These are phyloP conservation scores for Urtica urens DNA, from an alignment of 306 rosid genomes.

Conservation along the genomic window DNA sequence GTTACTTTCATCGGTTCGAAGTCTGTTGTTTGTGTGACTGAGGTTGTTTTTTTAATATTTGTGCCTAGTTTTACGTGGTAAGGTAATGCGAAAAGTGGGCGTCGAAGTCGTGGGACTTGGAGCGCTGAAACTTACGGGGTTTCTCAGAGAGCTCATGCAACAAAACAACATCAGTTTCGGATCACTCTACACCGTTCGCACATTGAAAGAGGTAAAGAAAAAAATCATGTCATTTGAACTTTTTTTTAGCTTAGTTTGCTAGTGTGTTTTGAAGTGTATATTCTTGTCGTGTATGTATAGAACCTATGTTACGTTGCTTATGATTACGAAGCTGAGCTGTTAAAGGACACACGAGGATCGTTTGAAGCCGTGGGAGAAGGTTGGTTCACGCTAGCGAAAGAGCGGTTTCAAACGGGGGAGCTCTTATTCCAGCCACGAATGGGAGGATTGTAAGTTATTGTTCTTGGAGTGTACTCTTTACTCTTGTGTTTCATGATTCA, in stretches of 20 bases:
- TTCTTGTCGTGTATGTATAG: slow-evolving; percentile 28
- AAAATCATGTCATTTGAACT: too few relatives aligned
- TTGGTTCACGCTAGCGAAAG: slow-evolving; percentile 66
- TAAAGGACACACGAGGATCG: slow-evolving; percentile 55
- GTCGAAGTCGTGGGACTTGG: slow-evolving; percentile 85
- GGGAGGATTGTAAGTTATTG: slow-evolving; percentile 64
- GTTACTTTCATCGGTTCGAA: not conserved
- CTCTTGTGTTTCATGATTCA: not conserved
- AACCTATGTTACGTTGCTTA: slow-evolving; percentile 73
- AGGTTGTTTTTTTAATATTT: slow-evolving; percentile 2
- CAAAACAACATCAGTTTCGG: slow-evolving; percentile 51
- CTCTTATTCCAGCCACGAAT: slow-evolving; percentile 71
- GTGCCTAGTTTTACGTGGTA: slow-evolving; percentile 62
- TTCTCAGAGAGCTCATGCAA: slow-evolving; percentile 77
- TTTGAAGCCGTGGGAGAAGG: slow-evolving; percentile 58
- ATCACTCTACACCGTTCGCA: slow-evolving; percentile 65
- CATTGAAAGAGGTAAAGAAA: slow-evolving; percentile 63
- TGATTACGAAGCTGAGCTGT: slow-evolving; percentile 79
- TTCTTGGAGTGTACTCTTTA: not conserved
- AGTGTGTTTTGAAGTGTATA: too few relatives aligned
- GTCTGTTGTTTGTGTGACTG: not conserved
- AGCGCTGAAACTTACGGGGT: slow-evolving; percentile 77
- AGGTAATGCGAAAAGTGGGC: slow-evolving; percentile 83
- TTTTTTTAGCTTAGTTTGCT: too few relatives aligned
- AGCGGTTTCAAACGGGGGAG: slow-evolving; percentile 85